A percentile compares a stretch with the other conserved stretches of the same genome.
These are phyloP conservation scores for Hippophae tibetana DNA, from an alignment of 306 rosid genomes.

Conservation along the genomic window DNA sequence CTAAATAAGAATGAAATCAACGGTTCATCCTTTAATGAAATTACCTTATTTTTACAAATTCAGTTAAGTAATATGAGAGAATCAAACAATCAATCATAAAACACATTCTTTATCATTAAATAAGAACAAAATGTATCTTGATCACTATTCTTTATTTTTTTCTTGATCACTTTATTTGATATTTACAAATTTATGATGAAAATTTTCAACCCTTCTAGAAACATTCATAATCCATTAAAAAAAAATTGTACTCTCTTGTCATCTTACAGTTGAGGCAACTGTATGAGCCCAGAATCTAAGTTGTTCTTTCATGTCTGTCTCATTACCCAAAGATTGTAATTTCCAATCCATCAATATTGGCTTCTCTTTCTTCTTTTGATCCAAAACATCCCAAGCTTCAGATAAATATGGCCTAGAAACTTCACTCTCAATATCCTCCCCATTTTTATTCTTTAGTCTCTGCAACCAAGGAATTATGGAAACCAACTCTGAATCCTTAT, in stretches of 20 bases:
- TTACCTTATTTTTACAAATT: no score
- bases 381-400: constrained; percentile 65
- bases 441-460: constrained; percentile 27
- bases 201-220: no score
- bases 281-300: constrained; percentile 63
- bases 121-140: no score
- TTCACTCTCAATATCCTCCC: background rate
- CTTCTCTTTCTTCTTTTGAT: constrained; percentile 17
- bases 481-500: constrained; percentile 35
- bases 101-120: no score
- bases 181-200: no score
- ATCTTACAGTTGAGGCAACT: constrained; percentile 65
- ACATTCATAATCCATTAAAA: no score
- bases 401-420: constrained; percentile 61
- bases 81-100: no score
- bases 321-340: constrained; percentile 34
- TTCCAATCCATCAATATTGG: constrained; percentile 37
- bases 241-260: background rate
- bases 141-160: no score
- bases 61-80: no score
- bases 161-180: no score
- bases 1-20: no score
- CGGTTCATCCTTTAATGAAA: no score
- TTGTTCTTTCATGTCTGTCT: constrained; percentile 50
- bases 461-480: constrained; percentile 69